phyloP scores from a whole-genome alignment of 1,284 basidiomycete species.

The Sparassis latifolia region DNA sequence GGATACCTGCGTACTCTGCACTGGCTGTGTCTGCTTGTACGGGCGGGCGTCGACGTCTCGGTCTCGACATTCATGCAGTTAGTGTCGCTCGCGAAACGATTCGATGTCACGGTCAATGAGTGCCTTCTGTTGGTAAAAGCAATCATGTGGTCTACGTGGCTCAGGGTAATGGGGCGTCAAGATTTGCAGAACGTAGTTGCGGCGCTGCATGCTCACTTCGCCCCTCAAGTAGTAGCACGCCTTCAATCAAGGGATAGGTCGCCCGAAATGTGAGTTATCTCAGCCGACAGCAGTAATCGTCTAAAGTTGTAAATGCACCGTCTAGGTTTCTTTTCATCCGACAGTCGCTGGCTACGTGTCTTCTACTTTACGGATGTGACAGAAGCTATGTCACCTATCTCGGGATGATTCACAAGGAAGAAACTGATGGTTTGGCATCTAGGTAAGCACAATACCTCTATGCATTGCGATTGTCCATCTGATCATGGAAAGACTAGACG shows the following conservation, averaged over 20 bases:
- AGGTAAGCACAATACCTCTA: conserved; percentile 31
- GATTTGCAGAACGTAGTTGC: conserved; percentile 47
- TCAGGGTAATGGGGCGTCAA: conserved; percentile 49
- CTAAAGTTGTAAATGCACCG: conserved; percentile 11
- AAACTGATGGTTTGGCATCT: conserved; percentile 45
- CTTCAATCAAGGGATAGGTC: conserved; percentile 21
- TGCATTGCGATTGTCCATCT: too few species aligned
- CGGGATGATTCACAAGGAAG: conserved; percentile 39
- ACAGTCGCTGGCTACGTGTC: conserved; percentile 48
- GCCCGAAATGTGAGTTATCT: conserved; percentile 15
- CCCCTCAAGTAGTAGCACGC: conserved; percentile 29
- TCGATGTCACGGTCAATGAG: conserved; percentile 36
- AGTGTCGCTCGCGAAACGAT: conserved; percentile 33
- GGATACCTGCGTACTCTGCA: conserved; percentile 46
- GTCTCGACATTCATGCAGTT: conserved; percentile 42
- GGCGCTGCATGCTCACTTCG: conserved; percentile 39
- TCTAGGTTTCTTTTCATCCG: conserved; percentile 41
- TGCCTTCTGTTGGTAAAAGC: conserved; percentile 43
- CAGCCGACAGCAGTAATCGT: background rate
- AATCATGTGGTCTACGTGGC: conserved; percentile 44
- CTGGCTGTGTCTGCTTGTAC: conserved; percentile 62
- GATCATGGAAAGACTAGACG: too few species aligned
- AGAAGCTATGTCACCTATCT: conserved; percentile 34
- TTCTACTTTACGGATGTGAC: conserved; percentile 62
- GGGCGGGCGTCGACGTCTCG: conserved; percentile 66